These are phyloP conservation scores for Pythium periplocum DNA, from an alignment of 352 stramenopile genomes.

Conservation along the genomic window DNA sequence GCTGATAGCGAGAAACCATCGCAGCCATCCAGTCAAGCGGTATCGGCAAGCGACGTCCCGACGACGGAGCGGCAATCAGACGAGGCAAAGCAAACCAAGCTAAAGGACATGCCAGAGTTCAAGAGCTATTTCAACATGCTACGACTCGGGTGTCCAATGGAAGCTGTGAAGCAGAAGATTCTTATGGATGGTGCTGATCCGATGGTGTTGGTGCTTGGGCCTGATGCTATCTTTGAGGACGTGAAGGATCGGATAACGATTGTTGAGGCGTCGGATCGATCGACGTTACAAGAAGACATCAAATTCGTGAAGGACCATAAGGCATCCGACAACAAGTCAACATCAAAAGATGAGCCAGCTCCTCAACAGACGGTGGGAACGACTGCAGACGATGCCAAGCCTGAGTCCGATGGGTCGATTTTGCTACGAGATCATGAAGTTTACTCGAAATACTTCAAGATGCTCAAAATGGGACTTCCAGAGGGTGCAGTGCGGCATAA, in stretches of 20 bases:
- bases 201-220: conserved; percentile 51
- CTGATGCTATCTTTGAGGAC: conserved; percentile 56
- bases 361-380: conserved; percentile 1
- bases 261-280: conserved; percentile 5
- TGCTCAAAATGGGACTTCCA: conserved; percentile 90
- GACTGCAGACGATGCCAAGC: too few species aligned
- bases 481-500: conserved; percentile 82
- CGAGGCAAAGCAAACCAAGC: conserved; percentile 9
- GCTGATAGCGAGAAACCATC: too few species aligned
- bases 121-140: conserved; percentile 94
- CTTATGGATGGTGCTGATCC: conserved; percentile 85
- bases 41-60: too few species aligned
- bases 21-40: too few species aligned
- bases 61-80: too few species aligned
- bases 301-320: conserved; percentile 32
- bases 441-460: conserved; percentile 90
- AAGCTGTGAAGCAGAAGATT: conserved; percentile 90
- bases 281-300: conserved; percentile 60
- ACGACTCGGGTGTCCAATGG: conserved; percentile 84
- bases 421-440: conserved; percentile 52
- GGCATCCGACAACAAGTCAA: not conserved
- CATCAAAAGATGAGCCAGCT: conserved; percentile 1
- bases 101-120: conserved; percentile 71
- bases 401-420: not conserved
- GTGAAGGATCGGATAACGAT: conserved; percentile 49